A percentile compares a stretch with the other conserved stretches of the same genome.
phyloP scores from a whole-genome alignment of 768 basidiomycete genomes.

The Albatrellus ellisii region DNA sequence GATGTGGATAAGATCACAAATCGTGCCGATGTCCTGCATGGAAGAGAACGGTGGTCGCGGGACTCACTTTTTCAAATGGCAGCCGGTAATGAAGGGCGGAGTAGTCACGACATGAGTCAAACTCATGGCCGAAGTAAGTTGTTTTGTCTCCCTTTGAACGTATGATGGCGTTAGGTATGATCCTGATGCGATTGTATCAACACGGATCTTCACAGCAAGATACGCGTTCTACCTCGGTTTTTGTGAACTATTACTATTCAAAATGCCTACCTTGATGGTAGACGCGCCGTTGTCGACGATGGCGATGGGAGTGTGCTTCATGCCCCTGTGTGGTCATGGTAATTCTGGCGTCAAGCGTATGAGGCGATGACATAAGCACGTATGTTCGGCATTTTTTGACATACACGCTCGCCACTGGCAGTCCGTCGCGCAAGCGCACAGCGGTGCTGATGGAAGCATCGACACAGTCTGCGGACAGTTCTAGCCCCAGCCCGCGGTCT shows the following conservation, averaged over 20 bases:
- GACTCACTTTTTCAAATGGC: conserved; percentile 77
- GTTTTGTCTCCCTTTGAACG: conserved; percentile 75
- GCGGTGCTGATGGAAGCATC: too few relatives aligned
- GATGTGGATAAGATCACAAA: conserved; percentile 15
- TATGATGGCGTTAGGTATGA: conserved; percentile 71
- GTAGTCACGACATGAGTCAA: conserved; percentile 64
- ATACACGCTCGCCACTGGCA: too few relatives aligned
- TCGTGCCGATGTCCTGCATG: conserved; percentile 4
- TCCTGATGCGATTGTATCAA: conserved; percentile 24
- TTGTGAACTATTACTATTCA: conserved; percentile 14
- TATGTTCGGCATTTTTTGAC: too few relatives aligned
- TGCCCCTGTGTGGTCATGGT: too few relatives aligned
- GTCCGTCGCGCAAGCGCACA: too few relatives aligned
- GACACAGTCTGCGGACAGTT: too few relatives aligned
- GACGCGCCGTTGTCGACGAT: conserved; percentile 84
- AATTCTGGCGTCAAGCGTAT: too few relatives aligned
- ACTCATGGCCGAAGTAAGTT: conserved; percentile 80
- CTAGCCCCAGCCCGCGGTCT: too few relatives aligned
- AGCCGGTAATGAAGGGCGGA: conserved; percentile 72
- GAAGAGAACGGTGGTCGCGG: conserved; percentile 4
- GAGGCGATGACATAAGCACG: too few relatives aligned
- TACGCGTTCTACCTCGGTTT: conserved; percentile 19
- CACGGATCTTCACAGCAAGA: not conserved
- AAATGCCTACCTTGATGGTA: conserved; percentile 64
- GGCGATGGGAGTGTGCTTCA: conserved; percentile 27